These are phyloP conservation scores for Cladophialophora chaetospira DNA, from an alignment of 2,329 filamentous ascomycete species.

Conservation along the genomic window DNA sequence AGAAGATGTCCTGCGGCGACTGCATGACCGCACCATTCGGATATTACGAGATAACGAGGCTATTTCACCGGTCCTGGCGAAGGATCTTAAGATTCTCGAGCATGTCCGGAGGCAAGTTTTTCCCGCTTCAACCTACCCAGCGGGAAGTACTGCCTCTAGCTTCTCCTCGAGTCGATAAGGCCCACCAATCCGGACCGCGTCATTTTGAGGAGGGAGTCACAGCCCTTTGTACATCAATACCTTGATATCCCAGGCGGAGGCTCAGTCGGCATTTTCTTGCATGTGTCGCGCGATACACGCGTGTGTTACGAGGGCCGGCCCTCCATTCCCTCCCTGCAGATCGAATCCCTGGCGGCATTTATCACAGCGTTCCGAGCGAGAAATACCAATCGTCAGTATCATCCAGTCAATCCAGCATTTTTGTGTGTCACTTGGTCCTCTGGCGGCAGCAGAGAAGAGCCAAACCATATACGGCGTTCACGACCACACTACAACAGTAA, in stretches of 20 bases:
- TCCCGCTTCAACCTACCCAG: slow-evolving; percentile 15
- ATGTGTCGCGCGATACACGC: slow-evolving; percentile 10
- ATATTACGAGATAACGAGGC: slow-evolving; percentile 72
- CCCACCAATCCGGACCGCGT: not conserved
- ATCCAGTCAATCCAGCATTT: slow-evolving; percentile 5
- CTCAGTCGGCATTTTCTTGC: slow-evolving; percentile 3
- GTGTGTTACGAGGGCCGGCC: slow-evolving; percentile 12
- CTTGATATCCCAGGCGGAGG: slow-evolving; percentile 6
- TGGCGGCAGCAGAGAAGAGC: not conserved
- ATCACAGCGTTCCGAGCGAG: slow-evolving; percentile 16
- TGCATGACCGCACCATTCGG: slow-evolving; percentile 72
- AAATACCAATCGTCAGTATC: slow-evolving; percentile 9
- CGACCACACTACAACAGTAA: slow-evolving; percentile 9
- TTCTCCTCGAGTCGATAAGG: slow-evolving; percentile 25
- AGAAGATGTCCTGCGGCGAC: slow-evolving; percentile 55
- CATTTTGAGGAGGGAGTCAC: not conserved
- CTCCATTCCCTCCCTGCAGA: slow-evolving; percentile 2
- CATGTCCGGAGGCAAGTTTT: slow-evolving; percentile 51
- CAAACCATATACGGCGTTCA: slow-evolving; percentile 8
- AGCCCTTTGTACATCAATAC: slow-evolving; percentile 16
- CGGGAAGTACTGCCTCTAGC: slow-evolving; percentile 19
- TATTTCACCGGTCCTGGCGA: slow-evolving; percentile 72
- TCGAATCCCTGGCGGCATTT: slow-evolving; percentile 8
- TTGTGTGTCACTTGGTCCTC: slow-evolving; percentile 5
- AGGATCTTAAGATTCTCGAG: slow-evolving; percentile 73